Evolutionary conservation across 2,329 filamentous ascomycete genomes (phyloP), one percentile per base, ranked within the genome.

Genomic region (Pseudogymnoascus sp.): DNA sequence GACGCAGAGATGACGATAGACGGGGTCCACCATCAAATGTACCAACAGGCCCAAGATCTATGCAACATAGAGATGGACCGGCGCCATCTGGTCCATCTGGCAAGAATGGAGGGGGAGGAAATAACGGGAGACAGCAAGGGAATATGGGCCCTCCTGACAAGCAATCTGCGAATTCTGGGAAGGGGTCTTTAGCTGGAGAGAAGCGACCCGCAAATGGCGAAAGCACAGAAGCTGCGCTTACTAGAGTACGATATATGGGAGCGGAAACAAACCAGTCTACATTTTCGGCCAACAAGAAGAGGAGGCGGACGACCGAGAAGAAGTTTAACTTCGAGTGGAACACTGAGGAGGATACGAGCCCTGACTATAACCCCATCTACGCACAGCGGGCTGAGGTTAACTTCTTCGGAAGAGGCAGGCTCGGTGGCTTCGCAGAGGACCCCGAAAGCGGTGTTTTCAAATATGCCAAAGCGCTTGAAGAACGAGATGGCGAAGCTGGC

Each of bases 321-420:
- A 97, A 99, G 74, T 99, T 99, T 79, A 99, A 97, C 70, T 99
- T 99, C 70, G 94, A 96, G 69, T 99, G 94, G 94, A 95, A 96
- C 68, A 83, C 86, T 0, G 90, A 95, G 64, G 94, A 99, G 72
- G 94, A 99, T 74, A 99, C 94, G 0, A 93, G 87, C 66, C 83
- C 80, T 59, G 87, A 90, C 68, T 88, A 92, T 72, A 92, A 96
- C 69, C 89, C 90, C 0, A 80, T 94, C 39, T 95, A 96, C 73
- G 82, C 87, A 59, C 78, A 85, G 27, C 81, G 84, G 39, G 80
- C 85, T 2, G 84, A 88, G 65, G 82, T 84, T 3, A 86, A 83
- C 63, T 88, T 91, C 76, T 90, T 84, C 69, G 87, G 87, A 0
- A 80, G 87, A 60, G 87, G 87, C 33, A 79, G 82, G 65, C 75